Evolutionary conservation across 2,329 filamentous ascomycete species (phyloP), one percentile per base, ranked within the genome.

Genomic region (Ophiosphaerella narmari): DNA sequence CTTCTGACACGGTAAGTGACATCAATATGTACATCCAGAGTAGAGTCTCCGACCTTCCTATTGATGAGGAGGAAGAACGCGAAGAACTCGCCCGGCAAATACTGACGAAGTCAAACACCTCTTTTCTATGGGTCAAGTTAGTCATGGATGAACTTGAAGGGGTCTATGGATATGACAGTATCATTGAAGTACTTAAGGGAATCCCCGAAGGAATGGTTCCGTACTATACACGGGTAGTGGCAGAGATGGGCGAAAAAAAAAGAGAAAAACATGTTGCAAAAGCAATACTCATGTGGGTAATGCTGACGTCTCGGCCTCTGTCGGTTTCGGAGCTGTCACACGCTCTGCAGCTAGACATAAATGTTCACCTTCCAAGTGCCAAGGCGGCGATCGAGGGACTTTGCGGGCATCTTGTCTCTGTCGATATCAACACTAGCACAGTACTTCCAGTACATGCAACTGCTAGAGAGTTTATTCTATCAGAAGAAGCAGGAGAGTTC

Each of bases 121-220:
- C 41, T n/a, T 43, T 43, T 16, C 32, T 43, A 2, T 43, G 41
- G 41, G 41, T 43, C n/a, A 31, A 33, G 9, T 18, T 43, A 5
- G 41, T 43, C 16, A 43, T 43, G 41, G 41, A 43, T 14, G 41
- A 43, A 32, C 41, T 43, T 7, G 41, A 43, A 16, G 14, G 31
- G 5, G 9, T 43, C 6, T 43, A 43, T 24, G 41, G 41, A 8
- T 43, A 43, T 36, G 41, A 43, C 13, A 43, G 41, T 26, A 36
- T 43, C 3, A 35, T 24, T 9, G 14, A 36, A 36, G 31, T 36
- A 5, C 41, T 43, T 14, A 31, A 35, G 14, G 41, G 14, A 26
- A 43, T 43, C n/a, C 41, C 41, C 11, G 41, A 43, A 24, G 41
- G 41, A 14, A 36, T 43, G 41, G 12, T 43, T 9, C 18, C 31